Evolutionary conservation across 2,329 filamentous ascomycete genomes (phyloP).

Genomic region (Didymella segeticola): DNA sequence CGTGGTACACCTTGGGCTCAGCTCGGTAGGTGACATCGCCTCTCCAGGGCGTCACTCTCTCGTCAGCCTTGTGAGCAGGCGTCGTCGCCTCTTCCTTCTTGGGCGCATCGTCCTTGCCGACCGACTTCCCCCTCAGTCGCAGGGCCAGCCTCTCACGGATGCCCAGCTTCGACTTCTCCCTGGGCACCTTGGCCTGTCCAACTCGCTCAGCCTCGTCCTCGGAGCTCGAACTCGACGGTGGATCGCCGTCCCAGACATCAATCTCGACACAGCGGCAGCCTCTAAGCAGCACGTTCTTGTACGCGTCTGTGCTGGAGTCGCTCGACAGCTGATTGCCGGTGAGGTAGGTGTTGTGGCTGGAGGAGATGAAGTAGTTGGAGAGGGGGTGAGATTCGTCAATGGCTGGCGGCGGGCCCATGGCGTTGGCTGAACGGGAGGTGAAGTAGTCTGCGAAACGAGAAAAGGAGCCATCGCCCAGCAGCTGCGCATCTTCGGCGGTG

Average conservation of each 20-base stretch:
- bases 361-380: slow-evolving; percentile 92
- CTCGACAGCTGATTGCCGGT: slow-evolving; percentile 85
- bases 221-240: slow-evolving; percentile 51
- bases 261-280: slow-evolving; percentile 93
- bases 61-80: slow-evolving; percentile 17
- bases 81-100: slow-evolving; percentile 7
- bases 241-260: slow-evolving; percentile 86
- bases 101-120: slow-evolving; percentile 29
- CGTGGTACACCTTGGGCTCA: slow-evolving; percentile 85
- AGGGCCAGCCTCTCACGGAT: slow-evolving; percentile 47
- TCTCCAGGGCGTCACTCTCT: slow-evolving; percentile 39
- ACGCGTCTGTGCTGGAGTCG: slow-evolving; percentile 77
- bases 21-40: slow-evolving; percentile 42
- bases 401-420: slow-evolving; percentile 51
- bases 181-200: slow-evolving; percentile 27
- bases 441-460: slow-evolving; percentile 53
- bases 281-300: slow-evolving; percentile 75
- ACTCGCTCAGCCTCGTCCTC: slow-evolving; percentile 36
- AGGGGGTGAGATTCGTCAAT: slow-evolving; percentile 71
- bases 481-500: slow-evolving; percentile 27
- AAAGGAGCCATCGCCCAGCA: slow-evolving; percentile 41
- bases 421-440: slow-evolving; percentile 54
- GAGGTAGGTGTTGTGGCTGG: slow-evolving; percentile 93
- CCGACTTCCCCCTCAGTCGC: slow-evolving; percentile 40
- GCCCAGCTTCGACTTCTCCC: slow-evolving; percentile 36